Evolutionary conservation across 768 basidiomycete genomes (phyloP).

Genomic region (Lenzites betulinus): DNA sequence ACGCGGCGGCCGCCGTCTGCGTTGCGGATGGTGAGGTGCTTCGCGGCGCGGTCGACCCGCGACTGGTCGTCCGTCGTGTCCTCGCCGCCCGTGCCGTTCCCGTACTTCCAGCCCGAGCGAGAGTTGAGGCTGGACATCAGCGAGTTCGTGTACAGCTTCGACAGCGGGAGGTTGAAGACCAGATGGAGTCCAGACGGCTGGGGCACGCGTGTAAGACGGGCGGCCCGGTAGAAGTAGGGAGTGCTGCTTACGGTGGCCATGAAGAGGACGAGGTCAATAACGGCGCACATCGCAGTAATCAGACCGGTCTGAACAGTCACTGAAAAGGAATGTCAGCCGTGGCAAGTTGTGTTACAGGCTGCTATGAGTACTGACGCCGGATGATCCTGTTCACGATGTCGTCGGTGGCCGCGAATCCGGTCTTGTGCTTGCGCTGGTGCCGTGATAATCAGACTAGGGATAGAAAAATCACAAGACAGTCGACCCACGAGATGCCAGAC

Average conservation of each 20-base stretch:
- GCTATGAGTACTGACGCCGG: conserved; percentile 26
- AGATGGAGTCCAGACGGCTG: conserved; percentile 33
- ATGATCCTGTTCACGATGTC: conserved; percentile 46
- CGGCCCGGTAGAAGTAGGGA: background rate
- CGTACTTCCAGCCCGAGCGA: conserved; percentile 36
- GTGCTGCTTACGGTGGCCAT: conserved; percentile 27
- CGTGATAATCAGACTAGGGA: background rate
- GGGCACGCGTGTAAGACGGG: background rate
- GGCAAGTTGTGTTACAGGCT: too few relatives aligned
- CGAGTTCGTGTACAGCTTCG: conserved; percentile 42
- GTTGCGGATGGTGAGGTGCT: conserved; percentile 11
- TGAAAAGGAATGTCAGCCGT: conserved; percentile 2
- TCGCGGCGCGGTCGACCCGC: conserved; percentile 10
- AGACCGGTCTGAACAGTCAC: conserved; percentile 43
- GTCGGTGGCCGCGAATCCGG: conserved; percentile 45
- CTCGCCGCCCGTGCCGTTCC: conserved; percentile 19
- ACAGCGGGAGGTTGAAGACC: conserved; percentile 39
- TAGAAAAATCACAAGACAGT: background rate
- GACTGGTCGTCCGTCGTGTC: conserved; percentile 15
- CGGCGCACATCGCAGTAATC: conserved; percentile 37
- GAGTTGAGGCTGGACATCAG: conserved; percentile 43
- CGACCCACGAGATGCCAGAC: conserved; percentile 45
- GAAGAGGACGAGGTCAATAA: conserved; percentile 31
- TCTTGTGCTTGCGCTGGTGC: conserved; percentile 41
- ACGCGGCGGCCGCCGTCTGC: conserved; percentile 18